Base-by-base conservation (phyloP, 208 protist species). In the Trypanosoma cruzi region DNA sequence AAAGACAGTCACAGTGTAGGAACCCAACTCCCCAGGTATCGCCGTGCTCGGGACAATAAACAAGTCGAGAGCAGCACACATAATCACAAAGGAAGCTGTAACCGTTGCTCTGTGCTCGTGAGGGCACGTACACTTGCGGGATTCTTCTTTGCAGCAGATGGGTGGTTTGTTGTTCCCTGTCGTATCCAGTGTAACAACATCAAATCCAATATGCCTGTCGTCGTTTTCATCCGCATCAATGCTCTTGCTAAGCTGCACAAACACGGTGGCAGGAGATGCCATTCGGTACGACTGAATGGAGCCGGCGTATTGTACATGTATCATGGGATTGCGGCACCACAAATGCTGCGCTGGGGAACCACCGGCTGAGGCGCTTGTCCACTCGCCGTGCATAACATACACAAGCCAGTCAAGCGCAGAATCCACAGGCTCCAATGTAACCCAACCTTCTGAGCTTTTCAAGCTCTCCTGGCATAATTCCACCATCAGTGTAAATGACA, bases 251-350 rank as follows among this genome's bases (percentile, higher is more conserved):
- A 95, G 76, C 48, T 85, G 73, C 6, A 95, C 64, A 66, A 85
- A 74, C n/a, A 95, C 50, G 0, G 65, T 86, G 16, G 68, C 68
- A 49, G 68, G 52, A 34, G 74, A 75, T 48, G 74, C 57, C 69
- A 73, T 61, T 46, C 74, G 46, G 60, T 73, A 60, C 32, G 71
- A 37, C 6, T 71, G 64, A 44, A 32, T 55, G 22, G 64, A 68
- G 44, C 79, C 71, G 26, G 48, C 63, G 65, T 77, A 80, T 29
- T 73, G 81, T 22, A 82, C 29, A 26, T 40, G 76, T 26, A 75
- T 34, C 63, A 93, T 91, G 50, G 80, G 68, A 63, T 96, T 96
- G 53, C 75, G 64, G n/a, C 82, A 79, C 91, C 91, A 96, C 37
- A 80, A 79, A 69, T 79, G 74, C 24, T 82, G 54, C 2, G 22